These are phyloP conservation scores for Phytopythium ostracodes DNA, from an alignment of 352 stramenopile species.

Conservation along the genomic window DNA sequence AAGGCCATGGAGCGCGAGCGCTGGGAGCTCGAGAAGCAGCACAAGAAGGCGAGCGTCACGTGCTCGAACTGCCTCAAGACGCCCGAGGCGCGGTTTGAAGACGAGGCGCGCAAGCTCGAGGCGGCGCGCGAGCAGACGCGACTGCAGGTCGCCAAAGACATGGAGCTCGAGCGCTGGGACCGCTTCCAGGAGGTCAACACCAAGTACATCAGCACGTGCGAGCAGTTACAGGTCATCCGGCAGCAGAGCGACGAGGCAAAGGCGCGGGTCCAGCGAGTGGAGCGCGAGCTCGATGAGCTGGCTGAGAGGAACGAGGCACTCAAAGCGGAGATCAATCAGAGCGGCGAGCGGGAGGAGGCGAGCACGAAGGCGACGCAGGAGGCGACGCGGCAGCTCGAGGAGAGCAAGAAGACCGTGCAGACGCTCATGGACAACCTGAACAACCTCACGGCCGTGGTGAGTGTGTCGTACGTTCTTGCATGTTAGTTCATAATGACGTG, in stretches of 20 bases:
- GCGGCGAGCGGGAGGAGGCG: conserved; percentile 16
- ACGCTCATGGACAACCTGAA: conserved; percentile 63
- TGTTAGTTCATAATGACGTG: background rate
- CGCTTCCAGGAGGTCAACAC: conserved; percentile 61
- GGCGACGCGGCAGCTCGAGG: conserved; percentile 24
- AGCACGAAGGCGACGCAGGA: conserved; percentile 6
- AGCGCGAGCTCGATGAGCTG: conserved; percentile 32
- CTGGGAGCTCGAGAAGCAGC: conserved; percentile 61
- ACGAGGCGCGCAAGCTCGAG: conserved; percentile 35
- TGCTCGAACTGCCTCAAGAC: conserved; percentile 54
- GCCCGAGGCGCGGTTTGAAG: conserved; percentile 38
- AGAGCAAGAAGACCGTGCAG: conserved; percentile 56
- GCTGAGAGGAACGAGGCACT: conserved; percentile 25
- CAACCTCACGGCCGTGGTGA: conserved; percentile 55
- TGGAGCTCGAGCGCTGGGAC: conserved; percentile 66
- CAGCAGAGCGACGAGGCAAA: conserved; percentile 21
- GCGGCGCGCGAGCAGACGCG: conserved; percentile 46
- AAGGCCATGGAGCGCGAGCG: conserved; percentile 48
- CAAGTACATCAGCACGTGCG: conserved; percentile 57
- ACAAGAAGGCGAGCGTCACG: conserved; percentile 42
- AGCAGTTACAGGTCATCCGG: conserved; percentile 31
- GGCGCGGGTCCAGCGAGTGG: conserved; percentile 14
- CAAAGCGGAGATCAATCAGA: conserved; percentile 19
- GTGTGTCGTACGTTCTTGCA: conserved; percentile 1
- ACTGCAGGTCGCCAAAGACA: conserved; percentile 39